These are phyloP conservation scores for Lasiodiplodia theobromae DNA, from an alignment of 2,329 filamentous ascomycete species.

Conservation along the genomic window DNA sequence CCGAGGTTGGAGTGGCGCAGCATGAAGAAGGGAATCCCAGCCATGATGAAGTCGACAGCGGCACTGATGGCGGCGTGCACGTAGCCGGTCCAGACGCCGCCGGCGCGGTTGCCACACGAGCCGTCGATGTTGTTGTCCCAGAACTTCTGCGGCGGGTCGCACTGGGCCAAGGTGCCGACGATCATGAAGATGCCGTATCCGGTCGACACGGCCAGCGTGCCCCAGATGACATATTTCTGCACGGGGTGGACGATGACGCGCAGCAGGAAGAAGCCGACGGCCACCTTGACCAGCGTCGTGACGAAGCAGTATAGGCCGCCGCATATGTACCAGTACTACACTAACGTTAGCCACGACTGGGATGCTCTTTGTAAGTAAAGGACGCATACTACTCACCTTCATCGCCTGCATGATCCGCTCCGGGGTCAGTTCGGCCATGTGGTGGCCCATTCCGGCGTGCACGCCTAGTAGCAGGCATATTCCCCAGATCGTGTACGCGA, in stretches of 20 bases:
- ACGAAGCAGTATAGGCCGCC: slow-evolving; percentile 61
- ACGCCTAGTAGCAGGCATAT: slow-evolving; percentile 43
- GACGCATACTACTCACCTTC: slow-evolving; percentile 33
- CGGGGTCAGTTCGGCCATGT: slow-evolving; percentile 38
- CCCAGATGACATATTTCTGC: slow-evolving; percentile 56
- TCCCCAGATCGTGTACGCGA: slow-evolving; percentile 47
- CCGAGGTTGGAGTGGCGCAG: slow-evolving; percentile 9
- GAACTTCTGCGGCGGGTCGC: slow-evolving; percentile 56
- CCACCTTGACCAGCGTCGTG: slow-evolving; percentile 57
- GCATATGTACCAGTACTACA: slow-evolving; percentile 60
- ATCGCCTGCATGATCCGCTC: slow-evolving; percentile 40
- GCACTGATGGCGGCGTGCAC: slow-evolving; percentile 16
- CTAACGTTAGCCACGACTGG: slow-evolving; percentile 29
- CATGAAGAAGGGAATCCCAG: slow-evolving; percentile 15
- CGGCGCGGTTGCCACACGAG: background rate
- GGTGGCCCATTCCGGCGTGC: slow-evolving; percentile 46
- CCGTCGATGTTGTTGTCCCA: slow-evolving; percentile 46
- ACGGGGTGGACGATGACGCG: slow-evolving; percentile 55
- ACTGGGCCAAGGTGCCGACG: slow-evolving; percentile 36
- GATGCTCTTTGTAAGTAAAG: background rate
- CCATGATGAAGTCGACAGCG: background rate
- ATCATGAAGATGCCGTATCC: slow-evolving; percentile 14
- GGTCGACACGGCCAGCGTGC: slow-evolving; percentile 16
- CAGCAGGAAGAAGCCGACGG: slow-evolving; percentile 61
- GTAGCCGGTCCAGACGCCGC: slow-evolving; percentile 9